These are phyloP conservation scores for Blastomyces emzantsi DNA, from an alignment of 2,329 filamentous ascomycete species.

Conservation along the genomic window DNA sequence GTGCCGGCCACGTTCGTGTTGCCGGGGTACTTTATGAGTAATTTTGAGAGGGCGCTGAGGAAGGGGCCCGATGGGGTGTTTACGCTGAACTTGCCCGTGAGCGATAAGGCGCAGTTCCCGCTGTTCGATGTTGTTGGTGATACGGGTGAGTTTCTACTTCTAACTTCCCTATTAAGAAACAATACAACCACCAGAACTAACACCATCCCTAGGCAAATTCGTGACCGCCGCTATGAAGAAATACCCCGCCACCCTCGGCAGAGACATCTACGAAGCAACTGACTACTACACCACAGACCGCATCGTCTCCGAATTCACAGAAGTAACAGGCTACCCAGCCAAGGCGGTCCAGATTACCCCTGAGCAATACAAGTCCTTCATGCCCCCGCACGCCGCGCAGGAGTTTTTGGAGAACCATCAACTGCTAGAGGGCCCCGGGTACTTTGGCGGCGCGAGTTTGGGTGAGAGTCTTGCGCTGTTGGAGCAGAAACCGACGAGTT, in stretches of 20 bases:
- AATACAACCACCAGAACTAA: background rate
- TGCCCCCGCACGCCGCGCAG: constrained; percentile 25
- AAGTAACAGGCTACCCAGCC: constrained; percentile 34
- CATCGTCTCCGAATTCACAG: constrained; percentile 32
- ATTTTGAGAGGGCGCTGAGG: constrained; percentile 28
- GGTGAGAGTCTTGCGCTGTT: constrained; percentile 21
- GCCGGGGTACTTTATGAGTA: constrained; percentile 39
- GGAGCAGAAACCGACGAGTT: constrained; percentile 22
- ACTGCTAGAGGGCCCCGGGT: constrained; percentile 45
- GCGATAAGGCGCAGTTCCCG: constrained; percentile 31
- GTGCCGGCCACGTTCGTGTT: constrained; percentile 35
- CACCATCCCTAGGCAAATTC: constrained; percentile 20
- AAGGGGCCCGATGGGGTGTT: constrained; percentile 24
- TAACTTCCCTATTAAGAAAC: background rate
- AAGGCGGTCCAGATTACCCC: constrained; percentile 18
- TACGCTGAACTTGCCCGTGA: constrained; percentile 22
- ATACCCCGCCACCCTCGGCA: constrained; percentile 37
- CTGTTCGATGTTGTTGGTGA: constrained; percentile 42
- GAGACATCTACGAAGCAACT: constrained; percentile 38
- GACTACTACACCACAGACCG: constrained; percentile 34
- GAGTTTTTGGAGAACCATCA: constrained; percentile 49
- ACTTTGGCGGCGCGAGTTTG: constrained; percentile 40
- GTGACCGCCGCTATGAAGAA: constrained; percentile 30
- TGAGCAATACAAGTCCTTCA: constrained; percentile 22
- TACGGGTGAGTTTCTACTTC: constrained; percentile 33